These are phyloP conservation scores for Neurospora intermedia DNA, from an alignment of 495 filamentous ascomycete genomes.

Conservation along the genomic window DNA sequence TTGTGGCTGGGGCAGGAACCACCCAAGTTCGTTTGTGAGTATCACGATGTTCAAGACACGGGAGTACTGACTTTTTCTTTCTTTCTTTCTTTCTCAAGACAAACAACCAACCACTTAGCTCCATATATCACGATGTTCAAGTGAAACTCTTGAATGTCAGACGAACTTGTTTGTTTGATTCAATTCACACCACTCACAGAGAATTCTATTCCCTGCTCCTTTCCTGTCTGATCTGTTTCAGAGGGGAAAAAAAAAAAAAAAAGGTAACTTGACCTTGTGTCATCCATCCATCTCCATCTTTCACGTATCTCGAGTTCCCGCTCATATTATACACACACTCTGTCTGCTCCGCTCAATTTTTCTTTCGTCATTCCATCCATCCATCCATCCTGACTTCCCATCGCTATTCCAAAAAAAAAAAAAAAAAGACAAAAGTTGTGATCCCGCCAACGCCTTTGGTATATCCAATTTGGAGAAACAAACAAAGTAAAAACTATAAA, in stretches of 20 bases:
- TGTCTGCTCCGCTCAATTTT: constrained; percentile 3
- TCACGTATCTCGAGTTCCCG: constrained; percentile 4
- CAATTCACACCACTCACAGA: neutral
- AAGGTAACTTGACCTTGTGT: neutral
- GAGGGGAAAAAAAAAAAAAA: too few relatives aligned
- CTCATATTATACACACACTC: constrained; percentile 23
- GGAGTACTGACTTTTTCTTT: neutral
- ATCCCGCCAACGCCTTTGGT: constrained; percentile 19
- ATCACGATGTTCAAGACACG: neutral
- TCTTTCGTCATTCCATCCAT: neutral
- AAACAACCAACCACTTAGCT: neutral
- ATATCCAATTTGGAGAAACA: constrained; percentile 10
- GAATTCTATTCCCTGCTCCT: neutral
- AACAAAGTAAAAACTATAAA: constrained; percentile 9
- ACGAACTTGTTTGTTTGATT: neutral
- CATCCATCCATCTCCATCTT: neutral
- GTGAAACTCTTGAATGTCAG: neutral
- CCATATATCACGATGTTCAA: neutral
- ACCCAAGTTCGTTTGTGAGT: neutral
- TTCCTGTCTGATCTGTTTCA: neutral
- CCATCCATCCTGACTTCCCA: neutral
- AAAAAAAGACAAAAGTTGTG: neutral
- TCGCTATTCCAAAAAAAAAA: neutral
- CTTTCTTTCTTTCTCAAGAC: neutral
- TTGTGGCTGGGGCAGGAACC: neutral